Base-by-base conservation (phyloP, 495 filamentous ascomycete genomes). In the Neurospora sp. region DNA sequence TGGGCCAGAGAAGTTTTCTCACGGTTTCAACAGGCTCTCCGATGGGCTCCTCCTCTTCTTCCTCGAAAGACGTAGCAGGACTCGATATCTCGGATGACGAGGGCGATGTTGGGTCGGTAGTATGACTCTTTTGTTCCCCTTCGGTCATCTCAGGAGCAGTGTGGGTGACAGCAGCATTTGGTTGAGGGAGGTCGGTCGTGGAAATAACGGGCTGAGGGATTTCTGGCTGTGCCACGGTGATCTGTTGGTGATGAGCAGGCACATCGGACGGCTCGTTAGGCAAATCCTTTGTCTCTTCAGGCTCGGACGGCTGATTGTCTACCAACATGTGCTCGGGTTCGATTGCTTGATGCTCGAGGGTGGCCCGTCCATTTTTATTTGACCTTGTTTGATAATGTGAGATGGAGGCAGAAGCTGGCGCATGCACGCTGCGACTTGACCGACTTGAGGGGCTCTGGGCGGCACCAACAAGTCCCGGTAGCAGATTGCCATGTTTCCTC, bases 1-100 rank as follows among this genome's bases (percentile, higher is more conserved):
- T 76, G 4, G 78, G 76, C 78, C 78, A 80, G 4, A 80, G 76
- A 8, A 80, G 72, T 53, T 69, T 75, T n/a, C 75, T 73, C 53
- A 66, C 53, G 27, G 9, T 66, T 66, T 35, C 7, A 9, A 7
- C 14, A 18, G 53, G 53, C 27, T 66, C 53, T 66, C 18, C 14
- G 53, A 66, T 9, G 6, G 53, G 14, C 27, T 66, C 53, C 14
- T 66, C 53, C 27, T 66, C 53, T 66, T 66, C 53, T 4, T 66
- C 27, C 53, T 35, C 53, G 53, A 66, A 66, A 35, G 27, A 66
- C 14, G 53, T 66, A 66, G 31, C 6, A 35, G 6, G 53, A 37
- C 53, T 66, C 7, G 53, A 66, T 66, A 9, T 4, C 7, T 66
- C 27, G 22, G 53, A 16, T 66, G 53, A 66, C 3, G 53, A 66